phyloP scores from a whole-genome alignment of 1,284 basidiomycete genomes.

The Leccinum huronense region DNA sequence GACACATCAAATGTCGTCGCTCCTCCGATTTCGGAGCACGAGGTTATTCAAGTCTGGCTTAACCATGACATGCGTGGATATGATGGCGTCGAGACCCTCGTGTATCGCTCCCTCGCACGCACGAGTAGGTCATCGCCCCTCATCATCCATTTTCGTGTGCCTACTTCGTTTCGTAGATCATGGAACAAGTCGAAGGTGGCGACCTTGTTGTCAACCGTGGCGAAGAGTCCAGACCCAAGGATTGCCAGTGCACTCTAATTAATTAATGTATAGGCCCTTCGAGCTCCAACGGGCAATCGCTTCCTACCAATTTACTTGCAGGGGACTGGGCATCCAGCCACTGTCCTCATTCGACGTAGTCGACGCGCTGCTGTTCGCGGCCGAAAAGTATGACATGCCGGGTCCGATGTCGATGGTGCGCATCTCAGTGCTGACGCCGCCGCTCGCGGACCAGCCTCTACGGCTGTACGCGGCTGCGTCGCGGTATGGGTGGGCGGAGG shows the following conservation, averaged over 20 bases:
- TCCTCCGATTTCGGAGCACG: slow-evolving; percentile 96
- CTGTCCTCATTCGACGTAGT: slow-evolving; percentile 52
- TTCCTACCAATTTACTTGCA: no score
- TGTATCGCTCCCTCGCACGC: slow-evolving; percentile 80
- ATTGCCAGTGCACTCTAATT: slow-evolving; percentile 22
- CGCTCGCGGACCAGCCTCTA: slow-evolving; percentile 50
- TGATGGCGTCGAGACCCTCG: slow-evolving; percentile 94
- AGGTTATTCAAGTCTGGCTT: slow-evolving; percentile 94
- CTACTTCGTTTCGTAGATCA: slow-evolving; percentile 50
- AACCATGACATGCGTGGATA: slow-evolving; percentile 97
- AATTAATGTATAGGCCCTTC: no score
- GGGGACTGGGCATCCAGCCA: slow-evolving; percentile 48
- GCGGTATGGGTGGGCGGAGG: slow-evolving; percentile 56
- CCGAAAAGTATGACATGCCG: slow-evolving; percentile 68
- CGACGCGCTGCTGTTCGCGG: slow-evolving; percentile 55
- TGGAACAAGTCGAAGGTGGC: slow-evolving; percentile 93
- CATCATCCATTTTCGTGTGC: slow-evolving; percentile 5
- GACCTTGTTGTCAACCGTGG: slow-evolving; percentile 87
- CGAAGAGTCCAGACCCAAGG: slow-evolving; percentile 69
- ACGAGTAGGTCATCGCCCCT: slow-evolving; percentile 49
- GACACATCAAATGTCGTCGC: slow-evolving; percentile 96
- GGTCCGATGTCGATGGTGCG: slow-evolving; percentile 58
- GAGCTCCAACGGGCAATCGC: no score
- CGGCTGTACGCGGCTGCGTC: slow-evolving; percentile 56
- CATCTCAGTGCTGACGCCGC: slow-evolving; percentile 49